phyloP scores from a whole-genome alignment of 768 basidiomycete genomes.

The Rhodotorula diobovata region DNA sequence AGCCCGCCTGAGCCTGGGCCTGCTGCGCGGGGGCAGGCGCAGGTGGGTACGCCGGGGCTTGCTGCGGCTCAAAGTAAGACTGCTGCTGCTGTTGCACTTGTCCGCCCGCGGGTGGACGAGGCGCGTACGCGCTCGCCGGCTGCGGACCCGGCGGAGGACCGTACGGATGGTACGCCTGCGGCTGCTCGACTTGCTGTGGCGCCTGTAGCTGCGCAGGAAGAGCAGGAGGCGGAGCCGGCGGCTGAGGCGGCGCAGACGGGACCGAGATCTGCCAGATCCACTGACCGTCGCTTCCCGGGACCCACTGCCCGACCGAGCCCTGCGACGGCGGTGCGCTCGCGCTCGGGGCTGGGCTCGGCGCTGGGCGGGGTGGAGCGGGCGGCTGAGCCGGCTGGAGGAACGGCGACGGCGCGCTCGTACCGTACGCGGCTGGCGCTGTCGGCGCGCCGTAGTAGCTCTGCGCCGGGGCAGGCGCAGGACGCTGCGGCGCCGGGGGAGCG shows the following conservation, averaged over 20 bases:
- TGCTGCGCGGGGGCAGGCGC: not conserved
- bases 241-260: not conserved
- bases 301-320: not conserved
- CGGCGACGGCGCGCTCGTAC: not conserved
- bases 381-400: not conserved
- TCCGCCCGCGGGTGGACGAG: too few species aligned
- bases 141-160: not conserved
- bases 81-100: too few species aligned
- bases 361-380: not conserved
- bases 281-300: not conserved
- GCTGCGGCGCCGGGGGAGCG: not conserved
- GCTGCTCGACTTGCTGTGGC: not conserved
- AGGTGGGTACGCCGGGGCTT: not conserved
- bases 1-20: not conserved
- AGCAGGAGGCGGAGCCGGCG: not conserved
- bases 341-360: too few species aligned
- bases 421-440: not conserved
- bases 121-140: too few species aligned
- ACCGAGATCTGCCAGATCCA: constrained; percentile 7
- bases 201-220: not conserved
- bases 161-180: not conserved
- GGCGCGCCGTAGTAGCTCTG: not conserved
- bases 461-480: not conserved
- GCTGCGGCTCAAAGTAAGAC: too few species aligned
- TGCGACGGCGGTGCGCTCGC: not conserved